Conservation (phyloP, 2,329 filamentous ascomycete genomes). For the Pseudogymnoascus sp. region DNA sequence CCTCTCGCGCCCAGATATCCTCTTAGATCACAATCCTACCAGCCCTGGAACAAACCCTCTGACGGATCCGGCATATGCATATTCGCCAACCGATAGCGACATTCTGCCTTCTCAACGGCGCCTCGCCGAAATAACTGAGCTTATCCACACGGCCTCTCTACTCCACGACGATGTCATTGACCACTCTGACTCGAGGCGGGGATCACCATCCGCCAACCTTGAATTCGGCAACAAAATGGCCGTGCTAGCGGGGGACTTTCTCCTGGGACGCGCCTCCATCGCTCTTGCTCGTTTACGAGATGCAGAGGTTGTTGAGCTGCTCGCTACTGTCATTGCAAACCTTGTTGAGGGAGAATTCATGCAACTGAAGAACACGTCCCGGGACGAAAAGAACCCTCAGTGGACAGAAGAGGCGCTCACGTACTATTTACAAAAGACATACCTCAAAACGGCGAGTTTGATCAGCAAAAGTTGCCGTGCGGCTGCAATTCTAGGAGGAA, state of each 20-base stretch:
- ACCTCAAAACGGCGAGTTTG: constrained; percentile 89
- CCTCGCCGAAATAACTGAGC: constrained; percentile 90
- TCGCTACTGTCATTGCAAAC: constrained; percentile 95
- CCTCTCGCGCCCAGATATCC: constrained; percentile 52
- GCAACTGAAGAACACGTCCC: constrained; percentile 94
- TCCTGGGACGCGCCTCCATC: constrained; percentile 87
- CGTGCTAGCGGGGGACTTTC: constrained; percentile 91
- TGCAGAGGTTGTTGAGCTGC: constrained; percentile 86
- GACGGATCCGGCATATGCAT: constrained; percentile 28
- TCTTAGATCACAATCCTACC: constrained; percentile 77
- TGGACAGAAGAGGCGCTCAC: constrained; percentile 84
- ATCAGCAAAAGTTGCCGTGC: constrained; percentile 95
- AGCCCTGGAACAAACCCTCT: constrained; percentile 44
- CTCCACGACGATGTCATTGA: constrained; percentile 98
- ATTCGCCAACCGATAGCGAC: constrained; percentile 43
- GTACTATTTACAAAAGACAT: constrained; percentile 97
- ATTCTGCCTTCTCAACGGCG: constrained; percentile 91
- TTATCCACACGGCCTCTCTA: constrained; percentile 94
- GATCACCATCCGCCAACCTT: constrained; percentile 80
- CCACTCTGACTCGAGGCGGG: constrained; percentile 76
- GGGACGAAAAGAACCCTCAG: constrained; percentile 73
- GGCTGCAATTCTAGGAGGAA: constrained; percentile 75
- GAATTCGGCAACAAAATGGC: constrained; percentile 99
- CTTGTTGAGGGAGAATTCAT: constrained; percentile 98
- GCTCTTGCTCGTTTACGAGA: constrained; percentile 84